Conservation (phyloP, 2,329 filamentous ascomycete genomes). For the Phyllosticta ampelicida region DNA sequence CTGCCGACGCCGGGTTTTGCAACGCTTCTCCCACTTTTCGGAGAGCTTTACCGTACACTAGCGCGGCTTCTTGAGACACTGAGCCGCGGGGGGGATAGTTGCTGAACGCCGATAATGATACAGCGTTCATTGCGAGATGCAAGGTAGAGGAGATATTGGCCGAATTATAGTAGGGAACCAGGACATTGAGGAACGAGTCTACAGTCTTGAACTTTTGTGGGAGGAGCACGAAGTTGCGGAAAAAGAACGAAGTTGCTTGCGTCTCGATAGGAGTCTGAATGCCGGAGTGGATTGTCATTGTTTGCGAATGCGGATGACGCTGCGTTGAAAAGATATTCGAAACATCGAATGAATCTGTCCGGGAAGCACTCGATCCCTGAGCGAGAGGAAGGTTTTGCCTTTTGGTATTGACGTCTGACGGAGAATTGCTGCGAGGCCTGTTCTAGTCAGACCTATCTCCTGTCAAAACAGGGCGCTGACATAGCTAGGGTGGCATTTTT, state of each 20-base stretch:
- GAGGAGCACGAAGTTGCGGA: slow-evolving; percentile 30
- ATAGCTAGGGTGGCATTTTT: no score
- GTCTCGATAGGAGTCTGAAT: slow-evolving; percentile 24
- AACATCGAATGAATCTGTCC: not conserved
- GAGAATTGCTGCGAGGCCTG: not conserved
- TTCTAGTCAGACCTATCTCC: not conserved
- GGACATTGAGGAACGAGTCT: slow-evolving; percentile 28
- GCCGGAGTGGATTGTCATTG: not conserved
- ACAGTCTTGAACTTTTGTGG: slow-evolving; percentile 28
- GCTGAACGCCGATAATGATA: slow-evolving; percentile 27
- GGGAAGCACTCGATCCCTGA: not conserved
- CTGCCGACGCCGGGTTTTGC: slow-evolving; percentile 24
- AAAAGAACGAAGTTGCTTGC: slow-evolving; percentile 32
- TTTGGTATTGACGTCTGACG: not conserved
- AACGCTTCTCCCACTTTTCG: slow-evolving; percentile 27
- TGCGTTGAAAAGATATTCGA: not conserved
- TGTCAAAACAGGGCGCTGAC: not conserved
- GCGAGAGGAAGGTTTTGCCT: not conserved
- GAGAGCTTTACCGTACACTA: slow-evolving; percentile 28
- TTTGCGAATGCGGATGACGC: not conserved
- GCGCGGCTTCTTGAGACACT: slow-evolving; percentile 24
- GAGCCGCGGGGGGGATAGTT: slow-evolving; percentile 27
- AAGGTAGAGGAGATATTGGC: slow-evolving; percentile 25
- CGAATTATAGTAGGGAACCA: slow-evolving; percentile 28
- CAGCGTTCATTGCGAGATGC: slow-evolving; percentile 29